Evolutionary conservation across 441 rosid genomes (phyloP), one percentile per base, ranked within the genome.

Genomic region (Erodium texanum): DNA sequence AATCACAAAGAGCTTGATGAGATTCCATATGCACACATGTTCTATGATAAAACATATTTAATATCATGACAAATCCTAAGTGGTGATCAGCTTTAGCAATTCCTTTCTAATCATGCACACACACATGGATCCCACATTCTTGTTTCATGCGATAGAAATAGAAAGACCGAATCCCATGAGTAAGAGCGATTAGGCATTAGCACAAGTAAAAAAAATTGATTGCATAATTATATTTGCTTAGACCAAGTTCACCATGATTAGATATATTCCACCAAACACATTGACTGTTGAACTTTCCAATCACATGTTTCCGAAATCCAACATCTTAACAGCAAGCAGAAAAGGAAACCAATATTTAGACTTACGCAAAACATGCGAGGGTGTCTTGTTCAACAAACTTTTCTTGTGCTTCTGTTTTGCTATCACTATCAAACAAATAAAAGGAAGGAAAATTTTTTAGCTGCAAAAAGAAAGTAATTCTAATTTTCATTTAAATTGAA

Each of bases 1-100:
- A 52, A 52, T 18, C 20, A 52, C 7, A 52, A 52, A 50, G 22
- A 50, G n/a, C 11, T 15, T 48, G 54, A 48, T 50, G 58, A 50
- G 59, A 52, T 52, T 52, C 59, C 20, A 52, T 52, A 52, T 52
- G 59, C 59, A 52, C 59, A 52, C 19, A 52, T 52, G 23, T 52
- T 8, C 59, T 10, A 52, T 16, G 15, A 52, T 52, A 52, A 9
- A 52, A 16, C 18, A 16, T 52, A 52, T 52, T 52, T 52, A 52
- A 52, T 52, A 52, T 52, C 20, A 19, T 52, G 59, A 52, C 19
- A 18, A 18, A 52, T 12, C 59, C 59, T 0, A 52, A 52, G 59
- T 52, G 59, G 59, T 52, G 59, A 52, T 18, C 15, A 52, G 59
- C 59, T 52, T 18, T 52, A 18, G 18, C 59, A 18, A 16, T 18